Evolutionary conservation across 176 grass and related monocot species (phyloP), one percentile per base, ranked within the genome.

Genomic region (Musa acuminata): DNA sequence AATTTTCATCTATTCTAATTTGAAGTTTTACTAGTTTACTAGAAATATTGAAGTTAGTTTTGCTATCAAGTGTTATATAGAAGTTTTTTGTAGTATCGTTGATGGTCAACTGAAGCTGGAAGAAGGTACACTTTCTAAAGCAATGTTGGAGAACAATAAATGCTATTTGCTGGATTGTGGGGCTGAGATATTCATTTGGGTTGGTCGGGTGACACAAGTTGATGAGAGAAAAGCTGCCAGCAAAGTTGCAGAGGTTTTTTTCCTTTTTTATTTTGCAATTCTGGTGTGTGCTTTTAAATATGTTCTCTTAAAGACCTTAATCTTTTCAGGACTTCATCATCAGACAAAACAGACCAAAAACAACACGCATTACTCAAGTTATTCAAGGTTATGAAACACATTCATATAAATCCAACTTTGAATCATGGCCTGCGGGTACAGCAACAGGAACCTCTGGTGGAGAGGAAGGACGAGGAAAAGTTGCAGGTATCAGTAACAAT

Each of bases 311-410:
- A 57, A 25, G 9, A 9, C 2, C 11, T 48, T 75, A 55, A 43
- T 88, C 29, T 20, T 62, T 85, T 51, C 75, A 96, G 92, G 89
- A 91, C 75, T 89, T 96, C 81, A 75, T 91, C 79, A 55, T 81
- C 72, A 83, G 64, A 72, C 82, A 96, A 77, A 96, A 96, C 48
- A 83, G 82, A 72, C 84, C 92, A 83, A 96, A 85, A 79, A 84
- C 86, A 71, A 87, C 89, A 23, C 81, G 84, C 53, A 83, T 96
- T 19, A 91, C 86, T 75, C 86, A 83, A 87, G 80, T 96, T 52
- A 96, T 96, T 83, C 92, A 96, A 89, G 92, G 92, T 74, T 89
- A 91, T 69, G 92, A 96, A 68, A 91, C 86, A 78, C 86, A 96
- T 75, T 75, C 77, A 74, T 96, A 91, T 82, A 96, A 91, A 79